Conservation (phyloP, 2,329 filamentous ascomycete genomes). For the Capronia americana region DNA sequence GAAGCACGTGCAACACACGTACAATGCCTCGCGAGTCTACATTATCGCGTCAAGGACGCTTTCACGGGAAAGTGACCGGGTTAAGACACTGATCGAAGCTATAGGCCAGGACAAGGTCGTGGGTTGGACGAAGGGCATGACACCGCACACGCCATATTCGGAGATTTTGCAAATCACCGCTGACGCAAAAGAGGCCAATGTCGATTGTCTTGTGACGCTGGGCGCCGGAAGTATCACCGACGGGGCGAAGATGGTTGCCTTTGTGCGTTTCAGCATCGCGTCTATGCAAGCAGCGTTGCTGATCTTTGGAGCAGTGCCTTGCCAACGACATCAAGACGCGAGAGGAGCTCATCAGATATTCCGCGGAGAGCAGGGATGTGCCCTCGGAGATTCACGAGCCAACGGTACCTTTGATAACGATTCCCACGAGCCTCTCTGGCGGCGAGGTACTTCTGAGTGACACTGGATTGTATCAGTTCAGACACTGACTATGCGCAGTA, state of each 20-base stretch:
- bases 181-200: conserved; percentile 44
- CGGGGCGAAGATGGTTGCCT: conserved; percentile 59
- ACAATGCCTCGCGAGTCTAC: conserved; percentile 56
- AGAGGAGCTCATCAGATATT: conserved; percentile 49
- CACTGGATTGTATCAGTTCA: neutral
- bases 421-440: conserved; percentile 17
- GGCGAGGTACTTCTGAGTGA: conserved; percentile 31
- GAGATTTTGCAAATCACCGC: conserved; percentile 57
- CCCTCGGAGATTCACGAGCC: conserved; percentile 50
- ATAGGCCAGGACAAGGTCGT: conserved; percentile 45
- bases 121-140: conserved; percentile 59
- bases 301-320: conserved; percentile 47
- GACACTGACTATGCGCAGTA: conserved; percentile 5
- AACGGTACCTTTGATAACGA: conserved; percentile 46
- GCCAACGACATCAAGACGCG: conserved; percentile 53
- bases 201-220: conserved; percentile 60
- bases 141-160: conserved; percentile 59
- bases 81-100: conserved; percentile 50
- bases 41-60: conserved; percentile 59
- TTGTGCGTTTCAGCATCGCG: neutral
- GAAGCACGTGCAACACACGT: conserved; percentile 36
- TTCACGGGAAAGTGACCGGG: conserved; percentile 52
- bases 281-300: neutral
- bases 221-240: conserved; percentile 63
- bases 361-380: conserved; percentile 46